Evolutionary conservation across 2,329 filamentous ascomycete genomes (phyloP), one percentile per base, ranked within the genome.

Genomic region (Magnaporthiopsis rhizophila): DNA sequence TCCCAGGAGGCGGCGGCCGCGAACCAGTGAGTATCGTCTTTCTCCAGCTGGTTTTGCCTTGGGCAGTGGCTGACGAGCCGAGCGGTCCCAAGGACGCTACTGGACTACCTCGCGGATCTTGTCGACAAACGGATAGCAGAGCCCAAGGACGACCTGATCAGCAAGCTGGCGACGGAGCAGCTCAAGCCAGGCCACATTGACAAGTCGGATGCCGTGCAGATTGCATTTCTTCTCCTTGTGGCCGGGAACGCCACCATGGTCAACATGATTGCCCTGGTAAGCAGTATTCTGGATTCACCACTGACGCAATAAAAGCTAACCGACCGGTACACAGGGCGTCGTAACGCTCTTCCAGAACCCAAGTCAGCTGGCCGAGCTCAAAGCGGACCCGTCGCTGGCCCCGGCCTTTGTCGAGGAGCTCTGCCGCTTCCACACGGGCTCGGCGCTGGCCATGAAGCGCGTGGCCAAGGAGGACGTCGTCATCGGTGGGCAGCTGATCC

Each of bases 191-290:
- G 77, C 0, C 72, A 75, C 38, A 74, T 79, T 18, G 71, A 73
- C 1, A 78, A 75, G 66, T 71, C 74, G 0, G 78, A 80, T 56
- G 75, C 76, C 1, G 73, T 81, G 0, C 78, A 81, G 64, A 80
- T 82, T 60, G 78, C 80, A 0, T 82, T 83, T 68, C 70, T 83
- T 9, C 72, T 82, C 6, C 75, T 83, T 1, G 80, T 81, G 1
- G 80, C 81, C 0, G 80, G 80, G 2, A 83, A 83, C 53, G 81
- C 80, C 0, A 82, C 81, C 0, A 80, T 82, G 77, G 76, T 82
- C 5, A 81, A 78, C 68, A 82, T 80, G 77, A 82, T 82, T 64
- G 73, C 75, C 0, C 72, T 82, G 38, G 78, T 78, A 65, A n/a
- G 71, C 63, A 5, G 34, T 6, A 45, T 6, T 18, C 36, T 2